Base-by-base conservation (phyloP, 192 early-diverging fungal species). In the Kappamyces sp. region DNA sequence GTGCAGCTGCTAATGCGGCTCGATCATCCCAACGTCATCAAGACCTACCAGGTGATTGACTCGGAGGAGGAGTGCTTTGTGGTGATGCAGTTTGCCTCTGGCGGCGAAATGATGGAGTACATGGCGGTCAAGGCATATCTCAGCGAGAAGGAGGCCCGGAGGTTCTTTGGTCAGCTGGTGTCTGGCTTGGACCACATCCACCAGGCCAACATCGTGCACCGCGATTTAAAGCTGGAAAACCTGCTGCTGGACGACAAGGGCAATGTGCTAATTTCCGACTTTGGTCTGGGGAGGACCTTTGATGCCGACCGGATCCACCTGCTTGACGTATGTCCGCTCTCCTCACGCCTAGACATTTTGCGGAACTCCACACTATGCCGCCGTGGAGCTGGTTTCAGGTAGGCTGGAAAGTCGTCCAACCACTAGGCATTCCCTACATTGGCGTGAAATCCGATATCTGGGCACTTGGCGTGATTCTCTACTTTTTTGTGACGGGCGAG, bases 401-500 rank as follows among this genome's bases (percentile, higher is more conserved):
- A 22, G 22, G 22, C 22, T 0, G 22, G 22, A 22, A 22, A 22
- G 22, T 0, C 9, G 0, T 53, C 49, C 39, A 12, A 12, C 34
- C 9, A 45, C 15, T 3, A 76, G 69, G 78, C 12, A 81, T 73
- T 14, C 82, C 82, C 0, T 84, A 84, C 63, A 55, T 72, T 33
- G 82, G 80, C 41, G 72, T 78, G 33, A 80, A 83, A 49, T 78
- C 78, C 2, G 82, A 84, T 66, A 78, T 83, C 39, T 84, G 82
- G 82, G 80, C 82, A 2, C 78, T 84, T 71, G 82, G 82, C n/a
- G 76, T 84, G n/a, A 71, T 83, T 4, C 62, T 84, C 3, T 84
- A 72, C 64, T 68, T 80, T 2, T 74, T 84, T 72, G 75, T 77
- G 71, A 78, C 78, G 2, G 82, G 82, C 30, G 60, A 66, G 33